Evolutionary conservation across 1,139 yeast genomes (phyloP).

Genomic region (Magnusiomyces fungicola): DNA sequence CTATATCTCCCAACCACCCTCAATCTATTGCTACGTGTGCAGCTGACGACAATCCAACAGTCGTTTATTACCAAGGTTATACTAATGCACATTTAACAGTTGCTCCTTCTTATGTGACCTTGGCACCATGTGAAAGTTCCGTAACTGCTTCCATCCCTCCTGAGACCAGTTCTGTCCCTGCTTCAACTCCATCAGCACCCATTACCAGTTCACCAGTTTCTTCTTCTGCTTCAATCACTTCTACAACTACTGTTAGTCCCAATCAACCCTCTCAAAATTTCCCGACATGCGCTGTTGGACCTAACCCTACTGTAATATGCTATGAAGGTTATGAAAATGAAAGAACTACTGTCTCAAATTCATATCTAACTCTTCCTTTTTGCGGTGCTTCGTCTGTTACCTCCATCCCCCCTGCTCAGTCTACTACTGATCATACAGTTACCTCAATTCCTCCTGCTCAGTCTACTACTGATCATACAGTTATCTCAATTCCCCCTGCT

Average conservation of each 20-base stretch:
- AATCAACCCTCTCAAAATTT: background rate
- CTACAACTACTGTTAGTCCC: background rate
- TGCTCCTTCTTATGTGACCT: background rate
- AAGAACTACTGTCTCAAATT: background rate
- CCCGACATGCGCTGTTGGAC: background rate
- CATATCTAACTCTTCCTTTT: background rate
- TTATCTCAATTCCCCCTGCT: too few species aligned
- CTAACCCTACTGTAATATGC: constrained; percentile 5
- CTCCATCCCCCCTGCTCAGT: too few species aligned
- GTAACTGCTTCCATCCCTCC: background rate
- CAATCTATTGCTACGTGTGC: constrained; percentile 1
- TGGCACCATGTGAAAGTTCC: background rate
- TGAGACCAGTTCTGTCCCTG: background rate
- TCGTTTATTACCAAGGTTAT: background rate
- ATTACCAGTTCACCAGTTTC: background rate
- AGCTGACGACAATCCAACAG: background rate
- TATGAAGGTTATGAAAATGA: background rate
- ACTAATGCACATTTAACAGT: background rate
- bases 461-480: too few species aligned
- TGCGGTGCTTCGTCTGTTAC: too few species aligned
- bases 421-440: too few species aligned
- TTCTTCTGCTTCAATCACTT: background rate
- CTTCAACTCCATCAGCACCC: background rate
- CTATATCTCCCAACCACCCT: too few species aligned
- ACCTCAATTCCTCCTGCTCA: too few species aligned